Evolutionary conservation across 805 yeast genomes (phyloP).

Genomic region (Hanseniaspora jakobsenii): DNA sequence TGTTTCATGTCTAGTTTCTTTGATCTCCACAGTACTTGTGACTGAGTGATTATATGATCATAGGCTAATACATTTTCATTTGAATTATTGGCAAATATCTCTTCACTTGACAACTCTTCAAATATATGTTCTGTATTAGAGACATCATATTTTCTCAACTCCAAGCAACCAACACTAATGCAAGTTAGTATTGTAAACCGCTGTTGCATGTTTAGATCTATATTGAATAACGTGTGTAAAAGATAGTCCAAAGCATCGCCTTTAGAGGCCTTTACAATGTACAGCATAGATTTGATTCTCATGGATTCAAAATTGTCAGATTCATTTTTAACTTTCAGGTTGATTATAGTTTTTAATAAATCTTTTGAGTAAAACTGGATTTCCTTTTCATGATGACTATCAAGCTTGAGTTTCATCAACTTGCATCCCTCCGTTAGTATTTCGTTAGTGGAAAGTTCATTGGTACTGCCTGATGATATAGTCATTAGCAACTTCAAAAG

Average conservation of each 20-base stretch:
- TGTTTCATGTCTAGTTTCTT: slow-evolving; percentile 22
- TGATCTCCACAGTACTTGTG: slow-evolving; percentile 27
- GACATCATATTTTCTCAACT: slow-evolving; percentile 48
- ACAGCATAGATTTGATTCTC: slow-evolving; percentile 2
- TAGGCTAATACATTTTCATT: slow-evolving; percentile 9
- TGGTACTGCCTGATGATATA: slow-evolving; percentile 33
- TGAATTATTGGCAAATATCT: slow-evolving; percentile 21
- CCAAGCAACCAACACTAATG: slow-evolving; percentile 60
- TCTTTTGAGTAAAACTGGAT: slow-evolving; percentile 46
- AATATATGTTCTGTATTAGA: no score
- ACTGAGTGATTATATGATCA: slow-evolving; percentile 14
- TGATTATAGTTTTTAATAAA: slow-evolving; percentile 40
- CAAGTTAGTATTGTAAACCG: slow-evolving; percentile 58
- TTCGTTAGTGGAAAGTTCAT: slow-evolving; percentile 34
- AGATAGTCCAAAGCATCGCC: slow-evolving; percentile 31
- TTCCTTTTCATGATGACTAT: slow-evolving; percentile 48
- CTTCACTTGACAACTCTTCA: no score
- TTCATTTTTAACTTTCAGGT: slow-evolving; percentile 45
- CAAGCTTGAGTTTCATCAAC: slow-evolving; percentile 44
- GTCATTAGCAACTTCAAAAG: slow-evolving; percentile 40
- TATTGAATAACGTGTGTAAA: slow-evolving; percentile 30
- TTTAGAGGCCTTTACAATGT: background rate
- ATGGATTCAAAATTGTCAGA: slow-evolving; percentile 43
- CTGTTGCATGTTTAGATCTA: slow-evolving; percentile 74
- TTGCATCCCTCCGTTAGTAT: slow-evolving; percentile 32